phyloP scores from a whole-genome alignment of 768 basidiomycete genomes.

The Boletus rubropictus region DNA sequence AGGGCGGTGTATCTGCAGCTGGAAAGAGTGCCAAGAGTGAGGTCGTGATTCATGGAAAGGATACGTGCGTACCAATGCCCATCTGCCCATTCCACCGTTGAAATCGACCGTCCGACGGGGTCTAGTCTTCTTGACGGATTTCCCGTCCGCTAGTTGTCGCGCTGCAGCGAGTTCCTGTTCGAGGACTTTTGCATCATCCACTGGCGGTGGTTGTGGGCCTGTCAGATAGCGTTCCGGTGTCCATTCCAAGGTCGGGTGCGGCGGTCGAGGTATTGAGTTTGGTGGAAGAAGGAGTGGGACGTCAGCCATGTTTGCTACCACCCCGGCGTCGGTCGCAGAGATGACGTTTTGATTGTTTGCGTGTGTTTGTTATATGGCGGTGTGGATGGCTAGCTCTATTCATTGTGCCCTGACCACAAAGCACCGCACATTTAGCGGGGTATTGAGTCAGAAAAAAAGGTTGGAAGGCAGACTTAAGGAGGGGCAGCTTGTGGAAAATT shows the following conservation, averaged over 20 bases:
- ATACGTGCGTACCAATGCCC: constrained; percentile 63
- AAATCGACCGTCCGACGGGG: constrained; percentile 95
- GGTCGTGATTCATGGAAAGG: neutral
- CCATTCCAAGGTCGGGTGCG: constrained; percentile 60
- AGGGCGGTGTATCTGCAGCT: constrained; percentile 76
- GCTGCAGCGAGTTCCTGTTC: constrained; percentile 77
- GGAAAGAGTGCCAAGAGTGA: neutral
- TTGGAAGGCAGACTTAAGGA: constrained; percentile 14
- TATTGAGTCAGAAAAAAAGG: constrained; percentile 11
- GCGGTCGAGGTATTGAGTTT: constrained; percentile 33
- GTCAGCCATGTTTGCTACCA: constrained; percentile 11
- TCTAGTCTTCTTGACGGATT: constrained; percentile 82
- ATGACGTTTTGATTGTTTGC: neutral
- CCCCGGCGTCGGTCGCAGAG: neutral
- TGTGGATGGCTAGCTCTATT: neutral
- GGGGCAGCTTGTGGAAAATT: neutral
- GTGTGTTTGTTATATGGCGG: constrained; percentile 18
- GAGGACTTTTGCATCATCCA: constrained; percentile 67
- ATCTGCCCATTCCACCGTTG: constrained; percentile 80
- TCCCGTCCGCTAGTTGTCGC: constrained; percentile 70
- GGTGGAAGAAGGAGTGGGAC: constrained; percentile 56
- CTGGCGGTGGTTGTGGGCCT: constrained; percentile 67
- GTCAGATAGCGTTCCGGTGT: constrained; percentile 63
- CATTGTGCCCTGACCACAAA: constrained; percentile 19
- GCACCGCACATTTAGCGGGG: constrained; percentile 19